phyloP scores from a whole-genome alignment of 1,284 basidiomycete genomes.

The Xerocomus tenax region DNA sequence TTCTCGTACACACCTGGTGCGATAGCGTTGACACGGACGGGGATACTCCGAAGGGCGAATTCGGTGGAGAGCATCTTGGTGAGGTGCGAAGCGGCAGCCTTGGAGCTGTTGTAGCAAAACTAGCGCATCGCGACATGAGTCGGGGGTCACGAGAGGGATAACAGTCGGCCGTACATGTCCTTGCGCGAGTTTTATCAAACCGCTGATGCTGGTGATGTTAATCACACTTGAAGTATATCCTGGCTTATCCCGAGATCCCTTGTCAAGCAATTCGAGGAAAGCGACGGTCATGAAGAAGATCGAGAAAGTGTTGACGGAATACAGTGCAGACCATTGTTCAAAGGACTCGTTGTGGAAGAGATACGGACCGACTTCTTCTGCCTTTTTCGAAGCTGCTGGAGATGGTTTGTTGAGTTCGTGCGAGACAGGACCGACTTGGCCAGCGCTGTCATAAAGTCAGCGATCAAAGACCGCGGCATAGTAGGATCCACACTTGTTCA shows the following conservation, averaged over 20 bases:
- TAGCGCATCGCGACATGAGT: constrained; percentile 23
- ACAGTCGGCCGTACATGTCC: constrained; percentile 49
- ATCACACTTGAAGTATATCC: constrained; percentile 58
- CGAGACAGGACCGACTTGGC: constrained; percentile 57
- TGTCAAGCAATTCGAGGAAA: constrained; percentile 65
- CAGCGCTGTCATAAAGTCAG: constrained; percentile 44
- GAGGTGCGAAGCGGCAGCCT: constrained; percentile 67
- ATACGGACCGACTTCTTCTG: constrained; percentile 53
- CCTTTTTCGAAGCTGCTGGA: constrained; percentile 50
- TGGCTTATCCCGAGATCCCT: constrained; percentile 52
- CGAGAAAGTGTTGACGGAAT: constrained; percentile 59
- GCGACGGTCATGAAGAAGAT: constrained; percentile 68
- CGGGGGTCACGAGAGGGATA: not conserved
- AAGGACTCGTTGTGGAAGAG: constrained; percentile 61
- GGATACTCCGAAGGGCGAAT: constrained; percentile 56
- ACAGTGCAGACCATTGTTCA: constrained; percentile 54
- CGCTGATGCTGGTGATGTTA: constrained; percentile 71
- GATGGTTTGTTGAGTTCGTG: constrained; percentile 48
- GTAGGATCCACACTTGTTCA: constrained; percentile 58
- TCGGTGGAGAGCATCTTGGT: constrained; percentile 70
- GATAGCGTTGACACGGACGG: constrained; percentile 59
- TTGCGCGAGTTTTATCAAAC: constrained; percentile 58
- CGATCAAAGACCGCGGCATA: not conserved
- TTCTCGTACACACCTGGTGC: constrained; percentile 68
- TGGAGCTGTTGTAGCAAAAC: constrained; percentile 74